Evolutionary conservation across 2,329 filamentous ascomycete species (phyloP).

Genomic region (Hypomyces perniciosus): DNA sequence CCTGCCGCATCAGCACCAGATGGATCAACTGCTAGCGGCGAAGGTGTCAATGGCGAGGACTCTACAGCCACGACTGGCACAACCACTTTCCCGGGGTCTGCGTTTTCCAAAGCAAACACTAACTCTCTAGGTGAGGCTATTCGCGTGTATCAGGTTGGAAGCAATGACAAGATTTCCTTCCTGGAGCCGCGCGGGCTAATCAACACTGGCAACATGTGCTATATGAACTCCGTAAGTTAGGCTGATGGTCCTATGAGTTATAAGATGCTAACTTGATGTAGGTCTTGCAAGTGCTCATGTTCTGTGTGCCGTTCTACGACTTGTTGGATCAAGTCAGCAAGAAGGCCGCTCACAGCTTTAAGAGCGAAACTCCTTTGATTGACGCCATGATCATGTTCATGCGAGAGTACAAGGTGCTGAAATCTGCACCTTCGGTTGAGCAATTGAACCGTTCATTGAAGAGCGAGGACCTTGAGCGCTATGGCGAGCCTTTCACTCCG

Average conservation of each 20-base stretch:
- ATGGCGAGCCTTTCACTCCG: conserved; percentile 84
- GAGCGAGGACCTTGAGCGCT: conserved; percentile 77
- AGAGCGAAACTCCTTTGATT: conserved; percentile 86
- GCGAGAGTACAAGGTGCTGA: conserved; percentile 82
- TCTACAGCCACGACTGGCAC: conserved; percentile 13
- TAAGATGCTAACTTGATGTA: conserved; percentile 38
- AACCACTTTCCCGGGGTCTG: conserved; percentile 21
- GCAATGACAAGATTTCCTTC: conserved; percentile 65
- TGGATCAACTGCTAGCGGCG: conserved; percentile 18
- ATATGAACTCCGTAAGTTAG: conserved; percentile 96
- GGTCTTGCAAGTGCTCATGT: conserved; percentile 93
- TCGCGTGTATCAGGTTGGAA: conserved; percentile 62
- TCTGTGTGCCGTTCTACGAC: conserved; percentile 89
- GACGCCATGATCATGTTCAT: conserved; percentile 98
- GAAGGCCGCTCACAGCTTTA: conserved; percentile 82
- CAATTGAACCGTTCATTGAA: conserved; percentile 70
- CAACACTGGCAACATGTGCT: conserved; percentile 98
- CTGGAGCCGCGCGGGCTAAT: conserved; percentile 89
- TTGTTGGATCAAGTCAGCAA: conserved; percentile 85
- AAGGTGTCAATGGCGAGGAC: conserved; percentile 21
- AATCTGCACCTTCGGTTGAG: conserved; percentile 68
- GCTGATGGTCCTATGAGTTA: not conserved
- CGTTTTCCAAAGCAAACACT: conserved; percentile 40
- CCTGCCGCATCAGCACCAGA: conserved; percentile 19
- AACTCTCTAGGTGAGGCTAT: conserved; percentile 72